Base-by-base conservation (phyloP, 306 rosid species). In the Acacia confusa region DNA sequence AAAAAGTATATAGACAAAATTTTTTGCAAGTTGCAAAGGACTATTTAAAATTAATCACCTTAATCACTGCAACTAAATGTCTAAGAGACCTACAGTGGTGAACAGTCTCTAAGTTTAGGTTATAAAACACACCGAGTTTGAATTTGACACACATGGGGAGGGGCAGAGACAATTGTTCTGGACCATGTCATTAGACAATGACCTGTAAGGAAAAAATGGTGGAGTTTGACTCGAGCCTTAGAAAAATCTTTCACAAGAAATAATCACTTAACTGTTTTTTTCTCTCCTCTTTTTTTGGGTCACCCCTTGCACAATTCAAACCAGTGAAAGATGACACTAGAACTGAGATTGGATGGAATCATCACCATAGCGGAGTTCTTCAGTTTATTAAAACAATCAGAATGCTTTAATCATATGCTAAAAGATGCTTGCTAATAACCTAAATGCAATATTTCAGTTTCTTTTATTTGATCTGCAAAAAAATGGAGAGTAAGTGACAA, bases 361-460 rank as follows among this genome's bases (percentile, higher is more conserved):
- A 27, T 63, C 69, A 30, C 36, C 68, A 27, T 27, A 61, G 20
- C 27, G 68, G 34, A 28, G 40, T 63, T 6, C 22, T 15, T 63
- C 11, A 28, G 8, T 63, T 63, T 6, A 63, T 15, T 15, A 15
- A 63, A 63, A 15, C 30, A 28, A 27, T 61, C 28, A 63, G 36
- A 63, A 63, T 63, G 22, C 69, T 52, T 72, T 30, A 72, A 43
- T 76, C 41, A 64, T 71, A 48, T 41, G 61, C 60, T 16, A 70
- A 8, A 40, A 28, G n/a, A n/a, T 47, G 17, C 32, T 68, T 57
- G 48, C 32, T 48, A 50, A 6, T 48, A 20, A 17, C 41, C 20
- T 63, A 15, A 30, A 13, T 2, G 7, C 10, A 63, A 15, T 28
- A 28, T 28, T 4, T 44, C 9, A 70, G 2, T 47, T 47, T 72